These are phyloP conservation scores for Pyrus hybrid DNA, from an alignment of 331 rosid species.

Conservation along the genomic window DNA sequence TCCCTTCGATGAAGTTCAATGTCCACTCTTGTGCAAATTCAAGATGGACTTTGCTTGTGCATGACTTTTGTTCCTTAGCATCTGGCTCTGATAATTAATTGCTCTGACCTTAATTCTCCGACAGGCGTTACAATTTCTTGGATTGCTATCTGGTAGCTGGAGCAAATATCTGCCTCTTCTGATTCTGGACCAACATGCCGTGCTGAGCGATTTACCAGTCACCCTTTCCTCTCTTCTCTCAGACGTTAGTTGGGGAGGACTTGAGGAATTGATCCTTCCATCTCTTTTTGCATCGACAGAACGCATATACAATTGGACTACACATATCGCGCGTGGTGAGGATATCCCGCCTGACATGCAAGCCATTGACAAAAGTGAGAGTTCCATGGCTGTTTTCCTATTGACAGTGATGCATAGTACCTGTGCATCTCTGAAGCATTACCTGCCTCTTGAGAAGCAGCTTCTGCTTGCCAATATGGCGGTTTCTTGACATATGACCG, in stretches of 20 bases:
- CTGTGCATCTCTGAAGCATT: slow-evolving; percentile 46
- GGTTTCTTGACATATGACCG: slow-evolving; percentile 7
- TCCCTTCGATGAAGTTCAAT: background rate
- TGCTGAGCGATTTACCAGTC: slow-evolving; percentile 71
- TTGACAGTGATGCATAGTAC: slow-evolving; percentile 47
- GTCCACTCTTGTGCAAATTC: no score
- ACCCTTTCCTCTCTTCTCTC: slow-evolving; percentile 64
- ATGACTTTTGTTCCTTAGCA: no score
- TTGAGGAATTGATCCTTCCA: slow-evolving; percentile 46
- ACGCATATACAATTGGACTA: slow-evolving; percentile 49
- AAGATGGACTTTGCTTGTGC: no score
- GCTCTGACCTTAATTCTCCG: slow-evolving; percentile 11
- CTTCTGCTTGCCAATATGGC: slow-evolving; percentile 49
- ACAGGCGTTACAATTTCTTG: slow-evolving; percentile 68
- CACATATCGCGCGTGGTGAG: slow-evolving; percentile 22
- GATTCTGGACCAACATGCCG: slow-evolving; percentile 45
- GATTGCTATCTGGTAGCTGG: slow-evolving; percentile 64
- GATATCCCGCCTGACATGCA: slow-evolving; percentile 25
- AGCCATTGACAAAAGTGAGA: slow-evolving; percentile 68
- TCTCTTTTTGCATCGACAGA: slow-evolving; percentile 55
- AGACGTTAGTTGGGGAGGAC: slow-evolving; percentile 44
- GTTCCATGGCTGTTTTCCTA: slow-evolving; percentile 37
- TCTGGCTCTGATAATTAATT: background rate
- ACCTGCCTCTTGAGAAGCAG: slow-evolving; percentile 79
- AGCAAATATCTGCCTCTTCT: slow-evolving; percentile 86